phyloP scores from a whole-genome alignment of 2,329 filamentous ascomycete species.

The Aspergillus ibericus region DNA sequence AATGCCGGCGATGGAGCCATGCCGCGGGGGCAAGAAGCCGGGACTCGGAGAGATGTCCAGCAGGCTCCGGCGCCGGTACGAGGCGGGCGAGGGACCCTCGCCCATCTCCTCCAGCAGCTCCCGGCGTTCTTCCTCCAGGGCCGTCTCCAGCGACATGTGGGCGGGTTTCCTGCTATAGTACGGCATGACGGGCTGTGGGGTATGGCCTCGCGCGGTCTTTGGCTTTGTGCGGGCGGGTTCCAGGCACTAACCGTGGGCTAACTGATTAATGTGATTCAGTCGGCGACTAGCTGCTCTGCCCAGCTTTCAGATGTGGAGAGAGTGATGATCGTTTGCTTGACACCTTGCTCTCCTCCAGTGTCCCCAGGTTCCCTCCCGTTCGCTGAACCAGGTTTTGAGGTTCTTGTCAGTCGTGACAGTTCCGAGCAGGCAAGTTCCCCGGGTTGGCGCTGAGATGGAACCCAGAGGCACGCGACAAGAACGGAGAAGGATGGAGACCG shows the following conservation, averaged over 20 bases:
- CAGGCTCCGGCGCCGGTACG: constrained; percentile 67
- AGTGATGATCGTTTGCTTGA: not conserved
- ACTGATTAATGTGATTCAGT: not conserved
- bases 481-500: not conserved
- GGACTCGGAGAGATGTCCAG: constrained; percentile 60
- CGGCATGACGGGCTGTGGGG: constrained; percentile 29
- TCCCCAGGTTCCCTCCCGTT: not conserved
- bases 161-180: constrained; percentile 27
- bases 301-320: constrained; percentile 15
- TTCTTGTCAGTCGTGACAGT: not conserved
- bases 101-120: constrained; percentile 68
- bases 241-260: not conserved
- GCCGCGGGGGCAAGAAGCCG: constrained; percentile 34
- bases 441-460: not conserved
- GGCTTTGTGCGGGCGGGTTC: not conserved
- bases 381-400: not conserved
- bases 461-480: not conserved
- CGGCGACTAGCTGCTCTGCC: constrained; percentile 7
- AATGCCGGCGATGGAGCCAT: constrained; percentile 42
- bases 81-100: constrained; percentile 54
- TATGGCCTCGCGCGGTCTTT: not conserved
- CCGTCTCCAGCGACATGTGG: constrained; percentile 72
- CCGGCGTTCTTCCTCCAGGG: constrained; percentile 73
- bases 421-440: not conserved
- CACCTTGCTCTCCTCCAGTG: not conserved